phyloP scores from a whole-genome alignment of 192 early-diverging fungal species.

The Thamnidium elegans region DNA sequence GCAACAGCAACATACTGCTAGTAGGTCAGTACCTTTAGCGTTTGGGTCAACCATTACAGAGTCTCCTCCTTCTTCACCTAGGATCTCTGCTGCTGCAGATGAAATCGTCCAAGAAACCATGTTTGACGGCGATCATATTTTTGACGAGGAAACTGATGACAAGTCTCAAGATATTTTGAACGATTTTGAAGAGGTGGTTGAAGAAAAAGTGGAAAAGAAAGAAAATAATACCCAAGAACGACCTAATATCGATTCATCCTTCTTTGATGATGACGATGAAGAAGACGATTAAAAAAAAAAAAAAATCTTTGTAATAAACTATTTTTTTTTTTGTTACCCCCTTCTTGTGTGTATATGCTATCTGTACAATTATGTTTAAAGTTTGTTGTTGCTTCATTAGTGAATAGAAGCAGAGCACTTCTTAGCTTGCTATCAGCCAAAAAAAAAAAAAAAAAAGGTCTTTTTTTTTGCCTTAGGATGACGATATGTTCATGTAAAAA shows the following conservation, averaged over 20 bases:
- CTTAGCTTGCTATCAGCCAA: too few relatives aligned
- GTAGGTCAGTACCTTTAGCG: neutral
- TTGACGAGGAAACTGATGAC: neutral
- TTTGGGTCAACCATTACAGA: constrained; percentile 20
- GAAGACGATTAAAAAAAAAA: neutral
- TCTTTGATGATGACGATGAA: constrained; percentile 17
- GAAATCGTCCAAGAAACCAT: neutral
- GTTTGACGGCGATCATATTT: constrained; percentile 26
- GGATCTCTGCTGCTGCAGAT: neutral
- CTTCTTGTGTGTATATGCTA: too few relatives aligned
- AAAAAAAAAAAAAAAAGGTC: too few relatives aligned
- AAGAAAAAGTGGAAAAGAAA: neutral
- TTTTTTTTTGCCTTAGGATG: too few relatives aligned
- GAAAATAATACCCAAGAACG: neutral
- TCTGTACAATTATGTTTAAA: too few relatives aligned
- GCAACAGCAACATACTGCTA: neutral
- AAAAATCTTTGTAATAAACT: too few relatives aligned
- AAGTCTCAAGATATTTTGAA: neutral
- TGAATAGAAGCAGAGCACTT: too few relatives aligned
- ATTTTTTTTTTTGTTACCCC: too few relatives aligned
- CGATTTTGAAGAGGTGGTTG: neutral
- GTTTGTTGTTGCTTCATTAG: too few relatives aligned
- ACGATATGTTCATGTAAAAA: too few relatives aligned
- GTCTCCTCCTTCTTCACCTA: constrained; percentile 29
- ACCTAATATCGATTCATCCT: constrained; percentile 12